These are phyloP conservation scores for Trichoderma parareesei DNA, from an alignment of 495 filamentous ascomycete species.

Conservation along the genomic window DNA sequence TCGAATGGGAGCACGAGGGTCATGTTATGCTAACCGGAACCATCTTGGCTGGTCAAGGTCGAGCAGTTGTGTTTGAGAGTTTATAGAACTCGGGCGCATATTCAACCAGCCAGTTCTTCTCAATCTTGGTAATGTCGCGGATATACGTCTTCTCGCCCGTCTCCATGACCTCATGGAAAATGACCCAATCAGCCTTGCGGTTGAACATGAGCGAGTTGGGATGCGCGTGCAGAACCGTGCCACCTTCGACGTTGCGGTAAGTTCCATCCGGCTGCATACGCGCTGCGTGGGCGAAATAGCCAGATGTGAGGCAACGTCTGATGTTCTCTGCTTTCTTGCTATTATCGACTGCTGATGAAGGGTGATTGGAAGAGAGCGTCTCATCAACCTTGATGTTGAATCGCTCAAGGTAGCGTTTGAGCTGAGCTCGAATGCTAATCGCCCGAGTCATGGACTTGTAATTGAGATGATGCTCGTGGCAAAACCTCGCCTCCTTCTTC, in stretches of 20 bases:
- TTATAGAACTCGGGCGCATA: slow-evolving; percentile 82
- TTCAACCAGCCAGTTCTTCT: slow-evolving; percentile 84
- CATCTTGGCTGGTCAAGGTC: neutral
- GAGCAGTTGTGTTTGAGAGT: neutral
- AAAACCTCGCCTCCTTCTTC: slow-evolving; percentile 79
- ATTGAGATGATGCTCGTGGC: slow-evolving; percentile 77
- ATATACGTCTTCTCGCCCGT: slow-evolving; percentile 86
- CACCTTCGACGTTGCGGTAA: slow-evolving; percentile 73
- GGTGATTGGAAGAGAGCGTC: slow-evolving; percentile 22
- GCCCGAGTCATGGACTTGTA: slow-evolving; percentile 75
- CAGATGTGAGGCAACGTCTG: slow-evolving; percentile 76
- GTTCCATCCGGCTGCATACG: slow-evolving; percentile 92
- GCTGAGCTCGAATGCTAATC: slow-evolving; percentile 76
- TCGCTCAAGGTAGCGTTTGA: slow-evolving; percentile 79
- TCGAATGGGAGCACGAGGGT: no score
- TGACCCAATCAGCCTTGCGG: slow-evolving; percentile 94
- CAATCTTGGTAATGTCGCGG: slow-evolving; percentile 82
- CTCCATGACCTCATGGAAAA: slow-evolving; percentile 94
- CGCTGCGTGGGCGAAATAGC: slow-evolving; percentile 93
- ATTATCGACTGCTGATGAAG: neutral
- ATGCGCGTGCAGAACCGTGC: slow-evolving; percentile 71
- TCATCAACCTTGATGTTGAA: slow-evolving; percentile 71
- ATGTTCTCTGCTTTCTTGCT: slow-evolving; percentile 61
- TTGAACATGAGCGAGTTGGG: slow-evolving; percentile 96
- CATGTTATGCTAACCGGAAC: no score